These are phyloP conservation scores for Canna indica DNA, from an alignment of 176 grass and related monocot genomes.

Conservation along the genomic window DNA sequence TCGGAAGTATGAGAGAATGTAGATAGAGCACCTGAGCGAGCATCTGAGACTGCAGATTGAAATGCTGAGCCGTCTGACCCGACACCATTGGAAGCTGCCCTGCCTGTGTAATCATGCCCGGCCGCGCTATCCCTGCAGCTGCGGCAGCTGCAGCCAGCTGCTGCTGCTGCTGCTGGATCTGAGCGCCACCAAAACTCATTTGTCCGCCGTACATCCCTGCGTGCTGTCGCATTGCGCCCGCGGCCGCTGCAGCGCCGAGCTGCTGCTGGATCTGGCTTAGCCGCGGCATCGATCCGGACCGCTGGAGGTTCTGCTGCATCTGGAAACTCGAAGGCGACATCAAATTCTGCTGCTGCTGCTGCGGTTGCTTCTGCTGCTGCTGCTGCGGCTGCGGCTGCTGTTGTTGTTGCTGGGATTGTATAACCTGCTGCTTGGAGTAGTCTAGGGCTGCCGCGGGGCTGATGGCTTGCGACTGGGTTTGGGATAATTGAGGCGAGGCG, in stretches of 20 bases:
- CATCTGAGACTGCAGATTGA: conserved; percentile 69
- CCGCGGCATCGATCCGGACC: conserved; percentile 18
- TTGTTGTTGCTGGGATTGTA: conserved; percentile 6
- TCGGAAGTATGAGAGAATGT: not conserved
- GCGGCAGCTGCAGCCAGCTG: conserved; percentile 17
- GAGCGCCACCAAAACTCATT: conserved; percentile 72
- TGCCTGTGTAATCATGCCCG: conserved; percentile 55
- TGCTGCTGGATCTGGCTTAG: conserved; percentile 33
- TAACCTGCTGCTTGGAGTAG: conserved; percentile 8
- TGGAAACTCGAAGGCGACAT: conserved; percentile 1
- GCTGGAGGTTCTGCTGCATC: conserved; percentile 18
- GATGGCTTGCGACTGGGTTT: conserved; percentile 18
- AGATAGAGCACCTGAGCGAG: conserved; percentile 37
- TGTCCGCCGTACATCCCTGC: conserved; percentile 62
- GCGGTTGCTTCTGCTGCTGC: conserved; percentile 56
- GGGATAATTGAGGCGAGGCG: conserved; percentile 37
- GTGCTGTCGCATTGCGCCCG: conserved; percentile 20
- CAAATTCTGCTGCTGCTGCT: conserved; percentile 23
- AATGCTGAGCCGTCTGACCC: conserved; percentile 60
- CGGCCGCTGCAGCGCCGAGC: conserved; percentile 37
- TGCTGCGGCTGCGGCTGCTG: conserved; percentile 27
- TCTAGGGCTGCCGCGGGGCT: conserved; percentile 27
- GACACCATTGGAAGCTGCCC: conserved; percentile 56
- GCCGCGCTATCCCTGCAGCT: conserved; percentile 29
- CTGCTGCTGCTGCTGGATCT: conserved; percentile 44